Conservation (phyloP, 139 green algal species). For the Gonium pectorale region DNA sequence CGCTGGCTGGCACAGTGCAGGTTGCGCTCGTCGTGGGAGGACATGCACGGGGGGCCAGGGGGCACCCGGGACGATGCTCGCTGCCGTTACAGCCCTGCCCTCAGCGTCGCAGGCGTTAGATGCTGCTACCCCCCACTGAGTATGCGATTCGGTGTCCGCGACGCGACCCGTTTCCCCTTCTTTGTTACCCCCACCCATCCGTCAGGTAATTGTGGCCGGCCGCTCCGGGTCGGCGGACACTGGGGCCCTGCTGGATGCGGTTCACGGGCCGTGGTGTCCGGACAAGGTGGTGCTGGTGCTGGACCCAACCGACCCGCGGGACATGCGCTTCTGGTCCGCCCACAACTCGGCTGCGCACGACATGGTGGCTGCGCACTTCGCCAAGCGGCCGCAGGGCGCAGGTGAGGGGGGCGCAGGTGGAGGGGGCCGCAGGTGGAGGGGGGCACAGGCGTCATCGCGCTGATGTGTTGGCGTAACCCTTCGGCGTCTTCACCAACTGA, state of each 20-base stretch:
- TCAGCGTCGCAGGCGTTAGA: no score
- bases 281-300: slow-evolving; percentile 71
- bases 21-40: no score
- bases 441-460: no score
- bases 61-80: no score
- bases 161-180: no score
- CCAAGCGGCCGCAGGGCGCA: neutral
- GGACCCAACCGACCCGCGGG: slow-evolving; percentile 50
- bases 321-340: slow-evolving; percentile 71
- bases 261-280: slow-evolving; percentile 59
- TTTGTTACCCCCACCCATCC: neutral
- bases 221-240: slow-evolving; percentile 41
- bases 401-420: neutral
- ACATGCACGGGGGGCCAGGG: no score
- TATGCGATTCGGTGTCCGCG: no score
- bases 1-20: no score
- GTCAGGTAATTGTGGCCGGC: slow-evolving; percentile 78
- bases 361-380: slow-evolving; percentile 71
- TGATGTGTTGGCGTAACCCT: no score
- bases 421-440: neutral
- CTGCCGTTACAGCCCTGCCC: no score
- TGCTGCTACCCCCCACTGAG: no score
- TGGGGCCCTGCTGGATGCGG: slow-evolving; percentile 74
- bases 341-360: slow-evolving; percentile 75
- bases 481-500: no score